Evolutionary conservation across 495 filamentous ascomycete genomes (phyloP).

Genomic region (Clavariopsis aquatica): DNA sequence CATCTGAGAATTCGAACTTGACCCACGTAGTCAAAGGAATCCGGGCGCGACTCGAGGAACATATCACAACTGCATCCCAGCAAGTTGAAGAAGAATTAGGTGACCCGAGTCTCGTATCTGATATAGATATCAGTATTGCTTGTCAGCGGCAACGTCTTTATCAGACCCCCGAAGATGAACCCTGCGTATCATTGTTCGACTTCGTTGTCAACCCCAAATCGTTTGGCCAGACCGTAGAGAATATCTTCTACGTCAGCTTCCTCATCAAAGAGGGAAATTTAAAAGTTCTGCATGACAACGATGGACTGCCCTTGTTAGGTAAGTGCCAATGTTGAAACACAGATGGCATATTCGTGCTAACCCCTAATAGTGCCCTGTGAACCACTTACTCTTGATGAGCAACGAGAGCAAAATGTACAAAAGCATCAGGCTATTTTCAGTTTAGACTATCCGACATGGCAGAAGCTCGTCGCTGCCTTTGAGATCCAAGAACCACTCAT

Average conservation of each 20-base stretch:
- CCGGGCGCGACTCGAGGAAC: slow-evolving; percentile 46
- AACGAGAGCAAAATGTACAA: slow-evolving; percentile 54
- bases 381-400: slow-evolving; percentile 51
- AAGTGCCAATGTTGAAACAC: slow-evolving; percentile 42
- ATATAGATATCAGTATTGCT: slow-evolving; percentile 48
- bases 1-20: slow-evolving; percentile 71
- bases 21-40: slow-evolving; percentile 69
- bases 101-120: slow-evolving; percentile 25
- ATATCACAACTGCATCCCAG: slow-evolving; percentile 42
- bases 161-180: slow-evolving; percentile 47
- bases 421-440: slow-evolving; percentile 79
- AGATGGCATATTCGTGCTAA: slow-evolving; percentile 11
- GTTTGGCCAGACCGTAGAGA: slow-evolving; percentile 95
- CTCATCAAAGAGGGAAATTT: slow-evolving; percentile 82
- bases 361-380: slow-evolving; percentile 44
- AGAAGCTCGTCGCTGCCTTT: slow-evolving; percentile 70
- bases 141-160: slow-evolving; percentile 60
- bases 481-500: slow-evolving; percentile 78
- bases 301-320: slow-evolving; percentile 73
- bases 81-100: slow-evolving; percentile 42
- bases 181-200: slow-evolving; percentile 71
- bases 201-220: slow-evolving; percentile 86
- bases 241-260: slow-evolving; percentile 95
- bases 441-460: slow-evolving; percentile 81
- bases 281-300: slow-evolving; percentile 63